Evolutionary conservation across 129 eudicot genomes (phyloP).

Genomic region (Gnaphalium uliginosum): DNA sequence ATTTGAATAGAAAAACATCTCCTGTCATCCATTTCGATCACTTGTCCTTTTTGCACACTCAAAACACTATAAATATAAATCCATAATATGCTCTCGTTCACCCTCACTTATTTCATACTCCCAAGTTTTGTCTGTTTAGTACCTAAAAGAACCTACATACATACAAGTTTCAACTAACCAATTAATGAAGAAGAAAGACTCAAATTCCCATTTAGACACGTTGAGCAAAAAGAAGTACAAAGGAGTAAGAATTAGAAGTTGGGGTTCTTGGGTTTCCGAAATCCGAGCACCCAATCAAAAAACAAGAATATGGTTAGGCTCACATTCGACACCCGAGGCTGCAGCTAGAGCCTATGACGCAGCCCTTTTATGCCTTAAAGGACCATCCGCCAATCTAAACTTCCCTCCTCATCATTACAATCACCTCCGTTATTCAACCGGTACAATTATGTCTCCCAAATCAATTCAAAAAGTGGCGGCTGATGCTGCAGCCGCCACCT

Average conservation of each 20-base stretch:
- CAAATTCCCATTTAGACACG: neutral
- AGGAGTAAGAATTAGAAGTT: conserved; percentile 94
- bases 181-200: conserved; percentile 28
- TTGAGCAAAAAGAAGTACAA: conserved; percentile 64
- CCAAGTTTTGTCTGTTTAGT: neutral
- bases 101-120: conserved; percentile 28
- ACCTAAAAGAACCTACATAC: neutral
- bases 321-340: conserved; percentile 90
- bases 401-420: conserved; percentile 50
- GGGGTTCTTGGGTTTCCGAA: conserved; percentile 97
- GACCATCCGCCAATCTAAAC: conserved; percentile 82
- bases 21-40: conserved; percentile 44
- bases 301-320: conserved; percentile 94
- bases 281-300: conserved; percentile 96
- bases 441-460: conserved; percentile 60
- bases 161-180: conserved; percentile 6
- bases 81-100: conserved; percentile 17
- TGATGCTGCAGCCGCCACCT: conserved; percentile 47
- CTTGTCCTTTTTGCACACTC: conserved; percentile 20
- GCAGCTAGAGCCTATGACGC: conserved; percentile 99
- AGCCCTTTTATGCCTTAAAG: conserved; percentile 82
- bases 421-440: conserved; percentile 21
- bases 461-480: conserved; percentile 87
- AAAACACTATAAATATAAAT: conserved; percentile 32
- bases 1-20: conserved; percentile 29